These are phyloP conservation scores for Dactylis glomerata DNA, from an alignment of 176 grass and related monocot genomes.

Conservation along the genomic window DNA sequence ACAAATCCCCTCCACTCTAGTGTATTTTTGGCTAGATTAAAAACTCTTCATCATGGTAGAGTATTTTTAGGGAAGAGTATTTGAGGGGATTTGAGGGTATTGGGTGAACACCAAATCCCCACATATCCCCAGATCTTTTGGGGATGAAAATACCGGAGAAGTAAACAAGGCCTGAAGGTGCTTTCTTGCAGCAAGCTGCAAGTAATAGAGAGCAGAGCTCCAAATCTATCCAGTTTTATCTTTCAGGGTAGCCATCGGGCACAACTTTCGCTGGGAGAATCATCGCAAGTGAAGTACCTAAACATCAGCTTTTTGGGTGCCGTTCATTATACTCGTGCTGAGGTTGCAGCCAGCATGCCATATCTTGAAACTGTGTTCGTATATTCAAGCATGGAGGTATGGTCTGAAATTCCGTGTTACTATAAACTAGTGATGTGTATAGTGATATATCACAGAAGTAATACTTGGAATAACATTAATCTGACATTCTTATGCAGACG, in stretches of 20 bases:
- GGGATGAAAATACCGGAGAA: too few species aligned
- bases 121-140: too few species aligned
- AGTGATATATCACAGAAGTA: background rate
- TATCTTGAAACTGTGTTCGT: background rate
- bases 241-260: background rate
- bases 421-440: background rate
- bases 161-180: too few species aligned
- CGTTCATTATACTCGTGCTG: background rate
- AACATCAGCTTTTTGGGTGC: background rate
- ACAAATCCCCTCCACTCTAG: too few species aligned
- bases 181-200: background rate
- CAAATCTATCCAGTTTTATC: background rate
- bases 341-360: background rate
- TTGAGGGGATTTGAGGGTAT: too few species aligned
- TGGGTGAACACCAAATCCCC: too few species aligned
- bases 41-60: too few species aligned
- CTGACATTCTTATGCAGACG: background rate
- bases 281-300: background rate
- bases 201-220: background rate
- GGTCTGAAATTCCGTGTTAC: background rate
- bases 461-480: background rate
- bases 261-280: background rate
- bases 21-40: too few species aligned
- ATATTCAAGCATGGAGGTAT: background rate
- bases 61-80: too few species aligned